These are phyloP conservation scores for Camellia sinensis DNA, from an alignment of 148 eudicot genomes.

Conservation along the genomic window DNA sequence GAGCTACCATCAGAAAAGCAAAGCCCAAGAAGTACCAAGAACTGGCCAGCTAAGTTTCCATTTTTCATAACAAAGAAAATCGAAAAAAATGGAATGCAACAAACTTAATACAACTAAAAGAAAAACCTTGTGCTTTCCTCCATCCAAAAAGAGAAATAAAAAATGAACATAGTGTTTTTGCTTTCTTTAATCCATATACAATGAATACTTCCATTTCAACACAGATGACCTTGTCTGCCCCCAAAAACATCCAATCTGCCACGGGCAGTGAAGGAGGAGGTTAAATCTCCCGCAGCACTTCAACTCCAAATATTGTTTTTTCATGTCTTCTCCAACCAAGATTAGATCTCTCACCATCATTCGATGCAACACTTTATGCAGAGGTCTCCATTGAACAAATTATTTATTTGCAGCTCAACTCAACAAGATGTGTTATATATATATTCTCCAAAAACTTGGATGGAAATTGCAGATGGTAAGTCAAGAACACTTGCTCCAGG, in stretches of 20 bases:
- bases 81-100: background rate
- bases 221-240: background rate
- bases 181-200: background rate
- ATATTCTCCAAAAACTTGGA: background rate
- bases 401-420: background rate
- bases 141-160: background rate
- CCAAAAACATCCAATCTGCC: background rate
- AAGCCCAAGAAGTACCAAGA: background rate
- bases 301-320: background rate
- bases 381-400: background rate
- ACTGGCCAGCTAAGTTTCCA: background rate
- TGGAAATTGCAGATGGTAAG: background rate
- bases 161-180: background rate
- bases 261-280: background rate
- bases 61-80: background rate
- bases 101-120: background rate
- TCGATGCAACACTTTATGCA: conserved; percentile 2
- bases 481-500: background rate
- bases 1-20: background rate
- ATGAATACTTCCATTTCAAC: background rate
- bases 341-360: background rate
- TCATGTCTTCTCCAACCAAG: background rate
- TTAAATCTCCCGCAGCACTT: background rate
- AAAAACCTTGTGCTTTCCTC: background rate
- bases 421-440: background rate